Base-by-base conservation (phyloP, 2,329 filamentous ascomycete species). In the Ophioceras dolichostomum region DNA sequence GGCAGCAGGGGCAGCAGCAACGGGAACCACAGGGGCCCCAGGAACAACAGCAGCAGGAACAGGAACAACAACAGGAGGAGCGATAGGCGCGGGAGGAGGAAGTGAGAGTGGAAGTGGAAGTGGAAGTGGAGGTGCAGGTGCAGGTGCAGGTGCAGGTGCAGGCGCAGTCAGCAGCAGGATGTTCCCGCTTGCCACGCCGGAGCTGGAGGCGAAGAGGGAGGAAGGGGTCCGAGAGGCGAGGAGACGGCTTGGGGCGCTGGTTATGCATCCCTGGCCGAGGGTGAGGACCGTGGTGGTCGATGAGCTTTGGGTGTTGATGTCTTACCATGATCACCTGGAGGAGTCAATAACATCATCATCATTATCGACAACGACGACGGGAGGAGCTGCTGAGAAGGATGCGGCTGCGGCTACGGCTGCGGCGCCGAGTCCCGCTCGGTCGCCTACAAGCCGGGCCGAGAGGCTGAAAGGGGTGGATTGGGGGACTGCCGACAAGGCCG, bases 201-300 rank as follows among this genome's bases (percentile, higher is more conserved):
- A 46, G 35, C 43, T 49, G 38, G 43, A 39, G 34, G 41, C 35
- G 37, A 52, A 49, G 40, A 52, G 56, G n/a, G 54, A 69, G n/a
- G 57, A 63, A 18, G 60, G 62, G 1, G 59, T 73, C 7, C 58
- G 61, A 8, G 62, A 64, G 40, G 81, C 80, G 4, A 57, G 77
- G 38, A 76, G 70, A 52, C 83, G 87, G 54, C 61, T 95, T 29
- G 71, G 72, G 0, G 76, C 71, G 17, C 73, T 94, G 64, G 62
- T 94, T 44, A 58, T 76, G 40, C 89, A 94, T 61, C 84, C 85
- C 1, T 94, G 85, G 66, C 86, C 88, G 5, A 73, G 73, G 49
- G 76, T 93, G 47, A 61, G 78, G 42, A 70, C 58, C 42, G 54
- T 65, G 32, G 75, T 74, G 13, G 66, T 75, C 4, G 76, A 81